Base-by-base conservation (phyloP, 352 stramenopile species). In the Globisporangium paroecandrum region DNA sequence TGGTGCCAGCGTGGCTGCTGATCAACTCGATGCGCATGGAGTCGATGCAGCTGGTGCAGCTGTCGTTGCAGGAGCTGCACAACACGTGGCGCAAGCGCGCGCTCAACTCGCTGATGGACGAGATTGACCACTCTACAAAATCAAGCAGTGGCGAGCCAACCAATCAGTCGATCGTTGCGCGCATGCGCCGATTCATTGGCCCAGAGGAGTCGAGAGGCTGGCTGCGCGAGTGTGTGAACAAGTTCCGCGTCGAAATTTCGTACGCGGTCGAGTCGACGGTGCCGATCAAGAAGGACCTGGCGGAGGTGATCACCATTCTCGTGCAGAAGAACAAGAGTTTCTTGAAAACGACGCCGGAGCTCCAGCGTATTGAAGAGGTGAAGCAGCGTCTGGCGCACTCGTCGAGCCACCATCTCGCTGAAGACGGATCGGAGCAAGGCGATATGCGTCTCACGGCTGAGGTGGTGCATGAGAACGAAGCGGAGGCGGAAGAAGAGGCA, bases 1-100 rank as follows among this genome's bases (percentile, higher is more conserved):
- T 93, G 6, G 88, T 96, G 27, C 85, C 89, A 4, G 91, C 90
- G 4, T 99, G 98, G 98, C 87, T 99, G 34, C 91, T 98, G 60
- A 94, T 99, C 59, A 99, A 99, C 84, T 99, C 97, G 70, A 99
- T 99, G 96, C 97, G 97, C 32, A 99, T 98, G 70, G 98, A 99
- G 73, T 98, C 98, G 65, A 98, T 99, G 87, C 98, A 99, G 74
- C 97, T 99, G 53, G 90, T 98, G n/a, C 93, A 99, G 76, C 81
- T 99, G 15, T 99, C 95, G 56, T 66, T 97, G 49, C 91, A 97
- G 72, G 97, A 99, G 69, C 90, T 99, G 66, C 97, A 95, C 71
- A 99, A 99, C 73, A 98, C 98, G 36, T 99, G 97, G 82, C 89
- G 98, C 24, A 99, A 99, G 63, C 79, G 92, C 56, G 89, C 97